Conservation (phyloP, 345 rosid species). For the Nephelium lappaceum region DNA sequence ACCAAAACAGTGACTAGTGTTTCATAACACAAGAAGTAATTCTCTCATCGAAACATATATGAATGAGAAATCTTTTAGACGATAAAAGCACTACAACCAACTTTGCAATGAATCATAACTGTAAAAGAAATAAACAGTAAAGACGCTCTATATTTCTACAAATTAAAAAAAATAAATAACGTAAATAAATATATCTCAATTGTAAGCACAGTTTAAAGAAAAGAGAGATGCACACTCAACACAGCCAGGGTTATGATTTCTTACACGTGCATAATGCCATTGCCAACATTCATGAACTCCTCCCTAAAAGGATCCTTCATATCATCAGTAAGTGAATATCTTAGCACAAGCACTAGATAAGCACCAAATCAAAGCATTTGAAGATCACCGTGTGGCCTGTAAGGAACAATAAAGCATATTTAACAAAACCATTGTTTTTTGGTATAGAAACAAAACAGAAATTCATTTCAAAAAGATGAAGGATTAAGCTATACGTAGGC, state of each 20-base stretch:
- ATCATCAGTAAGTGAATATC: conserved; percentile 72
- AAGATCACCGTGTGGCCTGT: conserved; percentile 97
- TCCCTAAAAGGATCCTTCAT: conserved; percentile 72
- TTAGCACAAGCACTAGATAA: conserved; percentile 88
- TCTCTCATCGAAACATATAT: not conserved
- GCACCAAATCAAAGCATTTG: conserved; percentile 96
- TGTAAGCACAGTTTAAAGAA: not conserved
- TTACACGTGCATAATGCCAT: conserved; percentile 88
- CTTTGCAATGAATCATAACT: no score
- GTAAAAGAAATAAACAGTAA: not conserved
- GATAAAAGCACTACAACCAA: no score
- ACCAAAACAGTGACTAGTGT: conserved; percentile 7
- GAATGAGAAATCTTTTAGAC: not conserved
- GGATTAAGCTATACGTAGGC: not conserved
- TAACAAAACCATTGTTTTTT: conserved; percentile 13
- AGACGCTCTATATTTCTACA: conserved; percentile 10
- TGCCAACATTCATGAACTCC: conserved; percentile 87
- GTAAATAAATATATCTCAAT: not conserved
- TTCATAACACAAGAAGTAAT: conserved; percentile 4
- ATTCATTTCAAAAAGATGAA: not conserved
- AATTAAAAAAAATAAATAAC: no score
- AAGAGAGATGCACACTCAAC: not conserved
- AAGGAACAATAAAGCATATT: conserved; percentile 26
- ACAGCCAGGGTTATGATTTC: conserved; percentile 24
- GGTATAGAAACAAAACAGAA: not conserved